Evolutionary conservation across 495 filamentous ascomycete species (phyloP).

Genomic region (Hypoxylon cercidicola): DNA sequence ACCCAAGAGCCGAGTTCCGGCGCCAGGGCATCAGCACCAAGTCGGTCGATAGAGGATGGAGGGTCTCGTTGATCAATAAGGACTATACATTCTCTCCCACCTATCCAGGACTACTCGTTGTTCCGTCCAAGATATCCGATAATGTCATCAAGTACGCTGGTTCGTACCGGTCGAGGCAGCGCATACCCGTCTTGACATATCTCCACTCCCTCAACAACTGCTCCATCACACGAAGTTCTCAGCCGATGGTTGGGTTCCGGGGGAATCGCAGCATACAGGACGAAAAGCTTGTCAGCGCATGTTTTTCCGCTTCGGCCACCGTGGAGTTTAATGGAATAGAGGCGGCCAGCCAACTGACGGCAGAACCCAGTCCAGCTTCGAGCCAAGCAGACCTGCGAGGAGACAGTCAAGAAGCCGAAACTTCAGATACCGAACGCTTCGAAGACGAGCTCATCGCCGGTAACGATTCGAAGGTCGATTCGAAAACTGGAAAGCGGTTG

Average conservation of each 20-base stretch:
- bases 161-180: conserved; percentile 83
- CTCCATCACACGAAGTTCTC: conserved; percentile 93
- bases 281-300: conserved; percentile 90
- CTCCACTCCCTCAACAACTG: conserved; percentile 97
- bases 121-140: conserved; percentile 91
- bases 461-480: conserved; percentile 55
- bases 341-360: conserved; percentile 23
- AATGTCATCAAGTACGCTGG: conserved; percentile 96
- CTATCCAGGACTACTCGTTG: conserved; percentile 87
- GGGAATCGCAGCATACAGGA: conserved; percentile 94
- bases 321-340: conserved; percentile 52
- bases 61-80: conserved; percentile 87
- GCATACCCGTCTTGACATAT: conserved; percentile 91
- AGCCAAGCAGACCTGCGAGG: conserved; percentile 64
- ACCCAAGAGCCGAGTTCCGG: conserved; percentile 80
- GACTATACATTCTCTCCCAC: conserved; percentile 92
- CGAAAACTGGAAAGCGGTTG: conserved; percentile 59
- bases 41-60: conserved; percentile 79
- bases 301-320: conserved; percentile 80
- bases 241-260: conserved; percentile 87
- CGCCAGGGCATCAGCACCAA: conserved; percentile 85
- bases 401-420: conserved; percentile 47
- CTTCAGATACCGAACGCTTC: conserved; percentile 69
- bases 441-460: conserved; percentile 76
- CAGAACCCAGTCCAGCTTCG: conserved; percentile 67